Conservation (phyloP, 371 early-diverging fungal species). For the Batrachochytrium dendrobatidis region DNA sequence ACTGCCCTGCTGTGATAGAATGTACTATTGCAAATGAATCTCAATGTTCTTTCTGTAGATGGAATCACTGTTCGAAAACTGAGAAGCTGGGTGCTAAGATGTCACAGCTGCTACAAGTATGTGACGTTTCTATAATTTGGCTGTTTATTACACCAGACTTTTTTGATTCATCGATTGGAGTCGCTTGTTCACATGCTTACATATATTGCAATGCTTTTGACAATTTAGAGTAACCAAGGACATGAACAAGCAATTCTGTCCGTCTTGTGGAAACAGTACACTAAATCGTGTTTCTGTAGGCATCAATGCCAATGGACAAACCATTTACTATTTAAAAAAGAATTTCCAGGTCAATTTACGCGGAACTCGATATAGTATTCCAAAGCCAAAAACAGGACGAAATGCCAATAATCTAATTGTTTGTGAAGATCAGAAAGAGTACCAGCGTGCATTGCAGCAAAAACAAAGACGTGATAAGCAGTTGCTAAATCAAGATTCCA, state of each 20-base stretch:
- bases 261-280: constrained; percentile 84
- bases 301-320: constrained; percentile 72
- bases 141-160: constrained; percentile 4
- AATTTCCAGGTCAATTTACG: constrained; percentile 85
- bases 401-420: constrained; percentile 67
- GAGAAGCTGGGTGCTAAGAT: constrained; percentile 85
- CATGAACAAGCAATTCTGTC: constrained; percentile 89
- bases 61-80: constrained; percentile 70
- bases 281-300: constrained; percentile 76
- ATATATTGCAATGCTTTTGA: constrained; percentile 5
- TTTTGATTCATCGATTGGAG: neutral
- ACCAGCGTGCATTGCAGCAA: constrained; percentile 34
- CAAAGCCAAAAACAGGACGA: constrained; percentile 76
- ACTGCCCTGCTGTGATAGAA: constrained; percentile 41
- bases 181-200: no score
- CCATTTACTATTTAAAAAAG: constrained; percentile 75
- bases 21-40: constrained; percentile 85
- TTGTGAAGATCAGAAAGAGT: constrained; percentile 89
- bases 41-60: constrained; percentile 76
- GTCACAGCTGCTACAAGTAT: constrained; percentile 89
- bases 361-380: constrained; percentile 83
- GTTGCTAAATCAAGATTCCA: constrained; percentile 10
- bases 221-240: constrained; percentile 66
- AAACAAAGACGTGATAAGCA: constrained; percentile 15
- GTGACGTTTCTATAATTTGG: no score